Evolutionary conservation across 2,329 filamentous ascomycete genomes (phyloP).

Genomic region (Penicillium sp.): DNA sequence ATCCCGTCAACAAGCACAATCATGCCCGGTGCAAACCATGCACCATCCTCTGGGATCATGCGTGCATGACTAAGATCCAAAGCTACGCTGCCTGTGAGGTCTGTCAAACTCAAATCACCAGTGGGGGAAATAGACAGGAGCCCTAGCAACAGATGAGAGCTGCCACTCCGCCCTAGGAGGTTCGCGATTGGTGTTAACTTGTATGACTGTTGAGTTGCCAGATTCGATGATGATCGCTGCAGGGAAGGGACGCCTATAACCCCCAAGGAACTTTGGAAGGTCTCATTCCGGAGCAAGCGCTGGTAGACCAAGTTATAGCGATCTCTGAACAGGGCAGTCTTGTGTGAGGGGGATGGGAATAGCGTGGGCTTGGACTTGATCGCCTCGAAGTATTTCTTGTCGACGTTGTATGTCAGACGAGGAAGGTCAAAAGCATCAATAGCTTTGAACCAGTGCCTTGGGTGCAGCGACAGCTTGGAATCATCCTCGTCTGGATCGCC

Average conservation of each 20-base stretch:
- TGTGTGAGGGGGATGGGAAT: slow-evolving; percentile 75
- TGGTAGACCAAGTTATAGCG: slow-evolving; percentile 92
- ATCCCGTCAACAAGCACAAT: slow-evolving; percentile 90
- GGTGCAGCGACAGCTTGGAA: slow-evolving; percentile 65
- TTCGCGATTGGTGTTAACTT: slow-evolving; percentile 85
- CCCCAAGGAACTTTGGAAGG: slow-evolving; percentile 82
- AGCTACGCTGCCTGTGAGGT: slow-evolving; percentile 82
- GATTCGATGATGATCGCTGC: slow-evolving; percentile 59
- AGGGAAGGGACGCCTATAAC: slow-evolving; percentile 57
- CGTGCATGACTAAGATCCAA: slow-evolving; percentile 80
- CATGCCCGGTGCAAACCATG: slow-evolving; percentile 95
- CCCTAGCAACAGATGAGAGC: slow-evolving; percentile 81
- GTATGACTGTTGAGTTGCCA: slow-evolving; percentile 65
- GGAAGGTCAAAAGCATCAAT: slow-evolving; percentile 85
- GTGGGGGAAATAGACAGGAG: slow-evolving; percentile 79
- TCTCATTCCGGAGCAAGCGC: slow-evolving; percentile 85
- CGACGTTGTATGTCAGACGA: slow-evolving; percentile 46
- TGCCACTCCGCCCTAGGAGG: slow-evolving; percentile 74
- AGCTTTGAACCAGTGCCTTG: slow-evolving; percentile 80
- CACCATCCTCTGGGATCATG: slow-evolving; percentile 78
- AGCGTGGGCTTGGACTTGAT: slow-evolving; percentile 66
- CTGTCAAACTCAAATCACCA: slow-evolving; percentile 77
- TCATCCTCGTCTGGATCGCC: slow-evolving; percentile 57
- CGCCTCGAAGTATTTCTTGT: slow-evolving; percentile 88
- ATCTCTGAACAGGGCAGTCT: slow-evolving; percentile 83